phyloP scores from a whole-genome alignment of 2,329 filamentous ascomycete species.

The Pseudogymnoascus sp. region DNA sequence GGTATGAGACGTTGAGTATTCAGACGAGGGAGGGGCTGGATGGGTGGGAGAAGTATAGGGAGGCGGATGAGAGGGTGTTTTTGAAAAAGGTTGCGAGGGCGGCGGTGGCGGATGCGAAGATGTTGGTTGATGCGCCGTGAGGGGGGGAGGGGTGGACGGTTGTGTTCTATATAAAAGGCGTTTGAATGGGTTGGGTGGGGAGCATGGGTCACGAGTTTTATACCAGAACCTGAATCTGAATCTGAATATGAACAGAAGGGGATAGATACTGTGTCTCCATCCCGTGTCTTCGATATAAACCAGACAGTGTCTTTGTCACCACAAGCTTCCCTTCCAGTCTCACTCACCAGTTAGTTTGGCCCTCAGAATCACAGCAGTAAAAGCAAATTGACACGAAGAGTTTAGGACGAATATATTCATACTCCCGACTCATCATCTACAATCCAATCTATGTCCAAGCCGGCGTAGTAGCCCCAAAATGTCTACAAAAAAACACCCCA shows the following conservation, averaged over 20 bases:
- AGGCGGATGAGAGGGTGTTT: slow-evolving; percentile 75
- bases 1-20: slow-evolving; percentile 90
- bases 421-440: neutral
- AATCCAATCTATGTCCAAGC: neutral
- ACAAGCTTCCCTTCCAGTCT: neutral
- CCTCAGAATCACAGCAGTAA: no score
- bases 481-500: neutral
- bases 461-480: neutral
- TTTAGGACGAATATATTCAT: neutral
- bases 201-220: neutral
- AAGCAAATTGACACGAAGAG: no score
- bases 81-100: slow-evolving; percentile 82
- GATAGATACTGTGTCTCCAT: neutral
- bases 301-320: neutral
- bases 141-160: neutral
- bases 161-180: neutral
- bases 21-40: slow-evolving; percentile 82
- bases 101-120: slow-evolving; percentile 64
- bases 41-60: slow-evolving; percentile 77
- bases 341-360: no score
- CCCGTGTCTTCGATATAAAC: neutral
- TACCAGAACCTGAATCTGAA: neutral
- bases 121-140: slow-evolving; percentile 16
- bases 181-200: neutral
- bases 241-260: neutral